phyloP scores from a whole-genome alignment of 2,329 filamentous ascomycete genomes.

The Rasamsonia emersonii region DNA sequence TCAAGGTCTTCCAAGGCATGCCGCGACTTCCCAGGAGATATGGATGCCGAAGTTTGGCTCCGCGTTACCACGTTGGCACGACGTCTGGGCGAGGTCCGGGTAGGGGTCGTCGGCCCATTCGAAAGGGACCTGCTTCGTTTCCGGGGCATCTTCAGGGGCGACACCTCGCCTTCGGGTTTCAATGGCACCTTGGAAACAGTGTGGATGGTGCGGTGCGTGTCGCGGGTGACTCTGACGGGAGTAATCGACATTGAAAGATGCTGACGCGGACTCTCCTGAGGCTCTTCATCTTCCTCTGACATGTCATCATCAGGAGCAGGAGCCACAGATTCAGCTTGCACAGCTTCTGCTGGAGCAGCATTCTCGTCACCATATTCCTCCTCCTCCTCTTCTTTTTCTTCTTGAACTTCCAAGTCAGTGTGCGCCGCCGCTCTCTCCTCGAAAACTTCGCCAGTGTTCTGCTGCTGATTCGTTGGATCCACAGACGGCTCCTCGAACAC shows the following conservation, averaged over 20 bases:
- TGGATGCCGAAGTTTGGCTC: conserved; percentile 13
- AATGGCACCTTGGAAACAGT: conserved; percentile 71
- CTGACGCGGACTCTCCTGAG: background rate
- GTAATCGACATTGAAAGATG: conserved; percentile 41
- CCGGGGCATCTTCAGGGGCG: conserved; percentile 37
- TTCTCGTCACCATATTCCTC: conserved; percentile 63
- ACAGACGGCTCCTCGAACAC: too few relatives aligned
- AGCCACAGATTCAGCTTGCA: background rate
- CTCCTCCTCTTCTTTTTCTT: conserved; percentile 13
- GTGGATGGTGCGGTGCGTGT: conserved; percentile 51
- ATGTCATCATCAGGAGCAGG: conserved; percentile 6
- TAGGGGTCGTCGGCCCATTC: conserved; percentile 33
- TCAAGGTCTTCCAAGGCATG: conserved; percentile 3
- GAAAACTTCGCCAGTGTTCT: too few relatives aligned
- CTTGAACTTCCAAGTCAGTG: too few relatives aligned
- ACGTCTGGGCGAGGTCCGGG: conserved; percentile 22
- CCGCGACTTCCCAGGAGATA: conserved; percentile 15
- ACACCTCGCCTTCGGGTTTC: conserved; percentile 52
- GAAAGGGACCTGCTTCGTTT: conserved; percentile 46
- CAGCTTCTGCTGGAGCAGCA: too few relatives aligned
- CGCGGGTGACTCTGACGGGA: conserved; percentile 41
- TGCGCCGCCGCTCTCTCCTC: too few relatives aligned
- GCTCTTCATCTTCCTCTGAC: background rate
- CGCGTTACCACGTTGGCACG: conserved; percentile 13
- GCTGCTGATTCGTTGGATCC: too few relatives aligned